Base-by-base conservation (phyloP, 2,329 filamentous ascomycete species). In the Cladosporium sphaerospermum region DNA sequence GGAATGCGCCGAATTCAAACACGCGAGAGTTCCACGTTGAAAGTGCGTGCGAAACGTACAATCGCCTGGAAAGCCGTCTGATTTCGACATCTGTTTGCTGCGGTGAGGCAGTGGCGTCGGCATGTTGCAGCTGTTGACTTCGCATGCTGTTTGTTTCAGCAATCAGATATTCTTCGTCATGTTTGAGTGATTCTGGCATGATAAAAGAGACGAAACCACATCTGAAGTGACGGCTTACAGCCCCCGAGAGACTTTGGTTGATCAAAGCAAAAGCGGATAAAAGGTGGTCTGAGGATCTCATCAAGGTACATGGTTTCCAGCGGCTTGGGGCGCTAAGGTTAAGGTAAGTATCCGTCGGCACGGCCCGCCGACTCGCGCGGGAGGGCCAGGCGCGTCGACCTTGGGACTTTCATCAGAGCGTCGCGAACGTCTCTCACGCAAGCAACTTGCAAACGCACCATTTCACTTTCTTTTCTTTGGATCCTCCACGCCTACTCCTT, bases 1-100 rank as follows among this genome's bases (percentile, higher is more conserved):
- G 66, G 10, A 77, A 71, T n/a, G 74, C 71, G 33, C 72, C 74
- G 55, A 78, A 77, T 57, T 78, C 75, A 60, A 77, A 77, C 1
- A 69, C 64, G 16, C 75, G 68, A 1, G 72, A 71, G 56, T 77
- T 78, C 75, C 75, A 78, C 4, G 74, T 71, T 0, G 74, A 76
- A 2, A 77, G 68, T 33, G 71, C 69, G 52, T 78, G 75, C 1
- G 75, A 77, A 13, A 67, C 46, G 57, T 76, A 78, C 5, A 78
- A 65, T 34, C 60, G 60, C 13, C 34, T 37, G 9, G 36, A 36
- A 9, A 42, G 16, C n/a, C 23, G 48, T 32, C 40, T 11, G 18
- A 44, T 40, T 19, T 43, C 48, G 2, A 31, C 18, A 2, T 37
- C 32, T 37, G 45, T 18, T 10, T 16, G n/a, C 23, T 19, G 36